These are phyloP conservation scores for Gossypium sturtianum DNA, from an alignment of 345 rosid genomes.

Conservation along the genomic window DNA sequence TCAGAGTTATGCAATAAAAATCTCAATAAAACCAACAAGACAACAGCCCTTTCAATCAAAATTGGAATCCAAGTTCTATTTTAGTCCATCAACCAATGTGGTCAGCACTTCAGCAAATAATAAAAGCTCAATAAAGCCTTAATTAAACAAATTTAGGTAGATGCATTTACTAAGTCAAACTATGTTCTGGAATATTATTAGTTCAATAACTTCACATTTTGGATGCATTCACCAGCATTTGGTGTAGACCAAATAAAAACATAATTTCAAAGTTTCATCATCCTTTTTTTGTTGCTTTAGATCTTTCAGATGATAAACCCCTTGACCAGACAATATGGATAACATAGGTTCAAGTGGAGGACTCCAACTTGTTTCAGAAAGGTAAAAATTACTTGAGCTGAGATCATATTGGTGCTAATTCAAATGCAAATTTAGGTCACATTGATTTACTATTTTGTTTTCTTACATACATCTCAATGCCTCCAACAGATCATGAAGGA, in stretches of 20 bases:
- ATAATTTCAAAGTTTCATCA: neutral
- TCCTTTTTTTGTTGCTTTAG: neutral
- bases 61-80: constrained; percentile 1
- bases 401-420: neutral
- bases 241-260: neutral
- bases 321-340: neutral
- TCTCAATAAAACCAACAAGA: neutral
- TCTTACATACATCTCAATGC: neutral
- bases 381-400: neutral
- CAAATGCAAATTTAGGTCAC: neutral
- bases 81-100: neutral
- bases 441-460: neutral
- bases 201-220: constrained; percentile 2
- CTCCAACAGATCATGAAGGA: neutral
- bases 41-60: neutral
- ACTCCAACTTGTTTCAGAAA: neutral
- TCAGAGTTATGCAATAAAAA: neutral
- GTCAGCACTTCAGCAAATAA: neutral
- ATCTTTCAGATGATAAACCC: neutral
- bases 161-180: neutral
- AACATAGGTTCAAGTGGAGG: neutral
- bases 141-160: neutral
- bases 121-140: neutral
- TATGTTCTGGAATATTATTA: neutral
- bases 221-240: neutral